Conservation (phyloP, 306 rosid species). For the Acacia crassicarpa region DNA sequence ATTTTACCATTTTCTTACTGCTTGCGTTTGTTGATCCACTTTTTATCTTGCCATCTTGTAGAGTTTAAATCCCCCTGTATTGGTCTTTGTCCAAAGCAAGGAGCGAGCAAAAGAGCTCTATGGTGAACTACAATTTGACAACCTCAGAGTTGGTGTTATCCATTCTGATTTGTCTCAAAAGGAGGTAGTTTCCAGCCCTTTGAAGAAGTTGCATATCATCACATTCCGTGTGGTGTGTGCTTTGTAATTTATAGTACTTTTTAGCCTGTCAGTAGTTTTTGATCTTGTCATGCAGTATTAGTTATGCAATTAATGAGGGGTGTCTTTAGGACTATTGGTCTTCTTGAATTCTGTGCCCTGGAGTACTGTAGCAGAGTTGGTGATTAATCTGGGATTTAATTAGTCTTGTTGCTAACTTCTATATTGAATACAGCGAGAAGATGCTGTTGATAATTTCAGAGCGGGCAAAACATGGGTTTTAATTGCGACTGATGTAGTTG, state of each 20-base stretch:
- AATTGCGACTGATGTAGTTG: slow-evolving; percentile 95
- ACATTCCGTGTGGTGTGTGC: background rate
- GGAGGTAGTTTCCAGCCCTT: slow-evolving; percentile 56
- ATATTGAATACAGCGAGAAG: slow-evolving; percentile 68
- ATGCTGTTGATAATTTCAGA: slow-evolving; percentile 87
- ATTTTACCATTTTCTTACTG: slow-evolving; percentile 10
- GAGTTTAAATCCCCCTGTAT: slow-evolving; percentile 89
- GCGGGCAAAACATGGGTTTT: slow-evolving; percentile 96
- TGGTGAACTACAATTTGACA: slow-evolving; percentile 71
- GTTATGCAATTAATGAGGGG: background rate
- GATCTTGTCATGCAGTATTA: background rate
- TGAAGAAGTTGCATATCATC: background rate
- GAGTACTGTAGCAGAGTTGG: background rate
- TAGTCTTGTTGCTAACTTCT: slow-evolving; percentile 19
- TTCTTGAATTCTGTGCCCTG: background rate
- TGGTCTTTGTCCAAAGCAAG: slow-evolving; percentile 95
- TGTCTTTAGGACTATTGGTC: background rate
- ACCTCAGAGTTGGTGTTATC: slow-evolving; percentile 76
- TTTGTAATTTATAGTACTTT: slow-evolving; percentile 1
- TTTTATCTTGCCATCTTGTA: slow-evolving; percentile 33
- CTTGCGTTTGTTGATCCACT: slow-evolving; percentile 28
- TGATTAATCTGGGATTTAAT: slow-evolving; percentile 11
- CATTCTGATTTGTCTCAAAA: slow-evolving; percentile 86
- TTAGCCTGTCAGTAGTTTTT: background rate
- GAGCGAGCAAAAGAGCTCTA: slow-evolving; percentile 90